These are phyloP conservation scores for Apiotrichum sp. DNA, from an alignment of 1,284 basidiomycete genomes.

Conservation along the genomic window DNA sequence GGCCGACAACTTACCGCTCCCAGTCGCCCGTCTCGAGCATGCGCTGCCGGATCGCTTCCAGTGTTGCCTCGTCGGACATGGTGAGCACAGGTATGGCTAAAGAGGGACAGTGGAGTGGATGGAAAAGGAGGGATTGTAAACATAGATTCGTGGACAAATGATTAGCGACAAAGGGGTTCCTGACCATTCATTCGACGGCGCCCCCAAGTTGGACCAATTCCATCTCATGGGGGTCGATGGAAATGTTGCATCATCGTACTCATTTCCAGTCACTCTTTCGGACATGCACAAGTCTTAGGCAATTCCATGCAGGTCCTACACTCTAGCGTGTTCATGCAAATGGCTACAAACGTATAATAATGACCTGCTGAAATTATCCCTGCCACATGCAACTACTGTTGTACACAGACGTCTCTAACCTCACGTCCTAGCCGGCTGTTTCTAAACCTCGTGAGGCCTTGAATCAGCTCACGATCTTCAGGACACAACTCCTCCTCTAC, in stretches of 20 bases:
- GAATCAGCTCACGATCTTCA: constrained; percentile 35
- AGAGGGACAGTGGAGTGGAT: too few relatives aligned
- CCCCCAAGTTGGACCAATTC: not conserved
- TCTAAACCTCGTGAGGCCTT: constrained; percentile 34
- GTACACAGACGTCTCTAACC: constrained; percentile 37
- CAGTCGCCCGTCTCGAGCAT: constrained; percentile 43
- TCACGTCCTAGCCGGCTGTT: constrained; percentile 29
- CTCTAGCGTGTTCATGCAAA: too few relatives aligned
- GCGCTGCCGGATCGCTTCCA: constrained; percentile 33
- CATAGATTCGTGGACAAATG: too few relatives aligned
- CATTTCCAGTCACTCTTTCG: too few relatives aligned
- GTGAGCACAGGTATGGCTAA: not conserved
- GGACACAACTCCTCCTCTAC: constrained; percentile 15
- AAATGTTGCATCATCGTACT: too few relatives aligned
- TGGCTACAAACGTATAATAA: too few relatives aligned
- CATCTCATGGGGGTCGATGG: too few relatives aligned
- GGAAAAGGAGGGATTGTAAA: too few relatives aligned
- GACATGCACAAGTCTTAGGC: not conserved
- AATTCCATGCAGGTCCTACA: not conserved
- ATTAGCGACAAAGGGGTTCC: too few relatives aligned
- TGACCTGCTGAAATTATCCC: too few relatives aligned
- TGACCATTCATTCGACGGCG: not conserved
- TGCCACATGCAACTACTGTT: constrained; percentile 18
- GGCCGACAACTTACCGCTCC: constrained; percentile 31
- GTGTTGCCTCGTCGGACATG: constrained; percentile 26